phyloP scores from a whole-genome alignment of 179 eudicot species.

The Drosera spatulata region DNA sequence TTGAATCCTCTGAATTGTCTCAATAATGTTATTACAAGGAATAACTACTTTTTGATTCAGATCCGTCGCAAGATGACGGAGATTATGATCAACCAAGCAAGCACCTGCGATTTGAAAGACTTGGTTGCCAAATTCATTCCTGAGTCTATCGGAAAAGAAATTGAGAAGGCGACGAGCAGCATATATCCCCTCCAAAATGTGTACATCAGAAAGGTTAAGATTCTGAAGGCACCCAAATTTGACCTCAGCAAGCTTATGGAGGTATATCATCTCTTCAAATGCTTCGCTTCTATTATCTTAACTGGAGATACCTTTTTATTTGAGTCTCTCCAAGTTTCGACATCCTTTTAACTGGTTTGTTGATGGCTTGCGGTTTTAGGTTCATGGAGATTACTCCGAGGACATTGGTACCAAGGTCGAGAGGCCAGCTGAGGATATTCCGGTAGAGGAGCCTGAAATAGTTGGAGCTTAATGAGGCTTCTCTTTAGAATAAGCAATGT shows the following conservation, averaged over 20 bases:
- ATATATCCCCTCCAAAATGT: slow-evolving; percentile 60
- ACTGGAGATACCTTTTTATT: neutral
- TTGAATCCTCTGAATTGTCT: slow-evolving; percentile 2
- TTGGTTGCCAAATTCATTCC: slow-evolving; percentile 61
- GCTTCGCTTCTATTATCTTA: neutral
- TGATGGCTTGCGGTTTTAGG: neutral
- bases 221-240: slow-evolving; percentile 63
- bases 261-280: slow-evolving; percentile 11
- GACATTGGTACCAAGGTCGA: slow-evolving; percentile 13
- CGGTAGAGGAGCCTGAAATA: slow-evolving; percentile 12
- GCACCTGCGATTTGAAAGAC: slow-evolving; percentile 57
- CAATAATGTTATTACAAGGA: neutral
- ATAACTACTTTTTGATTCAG: slow-evolving; percentile 10
- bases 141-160: slow-evolving; percentile 58
- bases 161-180: slow-evolving; percentile 59
- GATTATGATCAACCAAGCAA: slow-evolving; percentile 55
- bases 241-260: slow-evolving; percentile 69
- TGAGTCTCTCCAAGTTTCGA: neutral
- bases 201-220: slow-evolving; percentile 54
- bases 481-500: neutral
- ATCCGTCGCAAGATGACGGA: slow-evolving; percentile 60
- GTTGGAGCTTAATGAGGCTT: slow-evolving; percentile 7
- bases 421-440: slow-evolving; percentile 11
- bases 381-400: slow-evolving; percentile 15
- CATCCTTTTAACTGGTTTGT: neutral